These are phyloP conservation scores for Acanthamoeba pearcei DNA, from an alignment of 208 protist genomes.

Conservation along the genomic window DNA sequence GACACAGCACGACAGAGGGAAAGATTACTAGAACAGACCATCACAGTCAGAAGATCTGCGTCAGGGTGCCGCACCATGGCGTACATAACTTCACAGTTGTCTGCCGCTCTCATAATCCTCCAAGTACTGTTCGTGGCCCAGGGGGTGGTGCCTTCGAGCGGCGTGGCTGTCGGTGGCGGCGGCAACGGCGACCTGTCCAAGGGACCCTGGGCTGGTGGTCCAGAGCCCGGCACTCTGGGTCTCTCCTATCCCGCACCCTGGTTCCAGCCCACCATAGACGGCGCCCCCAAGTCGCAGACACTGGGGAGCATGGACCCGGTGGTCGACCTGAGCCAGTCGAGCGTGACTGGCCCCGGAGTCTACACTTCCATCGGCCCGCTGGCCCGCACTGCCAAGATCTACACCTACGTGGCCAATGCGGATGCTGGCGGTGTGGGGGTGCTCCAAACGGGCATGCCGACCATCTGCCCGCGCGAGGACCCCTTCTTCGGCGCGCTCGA, in stretches of 20 bases:
- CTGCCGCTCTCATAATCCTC: not conserved
- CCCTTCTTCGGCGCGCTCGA: not conserved
- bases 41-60: too few species aligned
- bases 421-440: not conserved
- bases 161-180: not conserved
- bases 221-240: not conserved
- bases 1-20: too few species aligned
- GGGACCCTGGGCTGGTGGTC: not conserved
- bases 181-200: not conserved
- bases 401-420: not conserved
- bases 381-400: slow-evolving; percentile 12
- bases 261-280: slow-evolving; percentile 4
- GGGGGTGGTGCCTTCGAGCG: not conserved
- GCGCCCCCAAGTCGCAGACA: not conserved
- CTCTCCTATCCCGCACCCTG: not conserved
- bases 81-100: not conserved
- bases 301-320: not conserved
- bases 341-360: not conserved
- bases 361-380: not conserved
- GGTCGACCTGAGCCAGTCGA: not conserved
- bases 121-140: not conserved
- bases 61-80: too few species aligned
- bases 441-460: slow-evolving; percentile 18
- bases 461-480: not conserved
- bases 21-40: too few species aligned